Evolutionary conservation across 129 eudicot species (phyloP), one percentile per base, ranked within the genome.

Genomic region (Mikania micrantha): DNA sequence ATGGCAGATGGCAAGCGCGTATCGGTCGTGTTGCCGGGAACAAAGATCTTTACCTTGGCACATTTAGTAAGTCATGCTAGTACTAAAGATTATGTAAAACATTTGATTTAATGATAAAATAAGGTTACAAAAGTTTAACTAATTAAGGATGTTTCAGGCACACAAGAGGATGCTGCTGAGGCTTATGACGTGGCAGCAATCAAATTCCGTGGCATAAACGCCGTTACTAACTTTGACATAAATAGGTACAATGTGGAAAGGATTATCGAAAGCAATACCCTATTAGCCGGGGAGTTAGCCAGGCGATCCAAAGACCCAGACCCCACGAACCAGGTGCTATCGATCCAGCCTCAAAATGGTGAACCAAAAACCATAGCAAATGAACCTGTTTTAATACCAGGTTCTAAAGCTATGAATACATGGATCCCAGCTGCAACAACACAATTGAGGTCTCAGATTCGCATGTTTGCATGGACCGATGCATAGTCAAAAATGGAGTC

Each of bases 81-180:
- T 2, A 29, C 45, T 44, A 40, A 24, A 54, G n/a, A 56, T 15
- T n/a, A 62, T 48, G 34, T 48, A 15, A 4, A 4, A 50, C 11
- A 1, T n/a, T 35, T 19, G 25, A 24, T 16, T 32, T 7, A 32
- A 3, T 0, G 6, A 3, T 3, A 32, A 32, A 12, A 3, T 42
- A 54, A 44, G 1, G 7, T 12, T 45, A 19, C 6, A 24, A 4
- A 56, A 60, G 5, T 50, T 16, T 32, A 13, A n/a, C n/a, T n/a
- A n/a, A n/a, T n/a, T 1, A 7, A 12, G 13, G 58, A 39, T 22
- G 60, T 60, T 66, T 32, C 71, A 87, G 97, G 95, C 77, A 91
- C 97, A n/a, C 97, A 87, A 74, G 97, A 91, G 78, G 97, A 91
- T 75, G 97, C 97, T 11, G 97, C 97, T 0, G 97, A 91, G 79